phyloP scores from a whole-genome alignment of 2,329 filamentous ascomycete genomes.

The Talaromyces amestolkiae region DNA sequence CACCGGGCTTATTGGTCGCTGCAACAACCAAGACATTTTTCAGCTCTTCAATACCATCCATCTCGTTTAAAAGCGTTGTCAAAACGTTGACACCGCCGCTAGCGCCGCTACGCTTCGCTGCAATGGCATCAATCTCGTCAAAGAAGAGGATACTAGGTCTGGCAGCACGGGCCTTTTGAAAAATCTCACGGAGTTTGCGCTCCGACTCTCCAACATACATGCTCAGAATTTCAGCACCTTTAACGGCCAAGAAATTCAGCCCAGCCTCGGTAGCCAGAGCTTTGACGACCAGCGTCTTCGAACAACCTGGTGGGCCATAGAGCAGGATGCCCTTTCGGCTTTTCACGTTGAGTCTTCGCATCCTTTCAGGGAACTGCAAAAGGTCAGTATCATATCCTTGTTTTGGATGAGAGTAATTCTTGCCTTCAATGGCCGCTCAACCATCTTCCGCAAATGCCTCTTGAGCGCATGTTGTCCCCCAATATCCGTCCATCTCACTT shows the following conservation, averaged over 20 bases:
- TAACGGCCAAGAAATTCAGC: constrained; percentile 91
- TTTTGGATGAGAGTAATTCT: neutral
- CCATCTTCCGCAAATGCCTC: constrained; percentile 59
- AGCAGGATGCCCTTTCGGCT: constrained; percentile 80
- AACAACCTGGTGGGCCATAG: constrained; percentile 90
- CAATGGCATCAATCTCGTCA: constrained; percentile 91
- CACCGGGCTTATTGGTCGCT: constrained; percentile 86
- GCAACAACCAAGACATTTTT: constrained; percentile 83
- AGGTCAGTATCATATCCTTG: constrained; percentile 3
- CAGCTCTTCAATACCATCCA: constrained; percentile 88
- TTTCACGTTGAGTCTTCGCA: constrained; percentile 52
- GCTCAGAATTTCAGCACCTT: constrained; percentile 87
- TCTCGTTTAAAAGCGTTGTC: constrained; percentile 85
- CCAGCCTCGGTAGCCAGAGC: constrained; percentile 86
- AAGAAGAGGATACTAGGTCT: constrained; percentile 94
- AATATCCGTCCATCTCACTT: constrained; percentile 81
- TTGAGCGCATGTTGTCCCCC: constrained; percentile 80
- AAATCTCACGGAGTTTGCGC: constrained; percentile 77
- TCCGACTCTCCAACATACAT: constrained; percentile 98
- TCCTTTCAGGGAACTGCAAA: constrained; percentile 48
- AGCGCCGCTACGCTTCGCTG: constrained; percentile 52
- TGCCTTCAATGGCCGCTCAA: constrained; percentile 59
- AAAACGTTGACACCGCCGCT: constrained; percentile 71
- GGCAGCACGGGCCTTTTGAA: constrained; percentile 79
- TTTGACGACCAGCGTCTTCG: constrained; percentile 88